Evolutionary conservation across 129 eudicot genomes (phyloP).

Genomic region (Logfia minima): DNA sequence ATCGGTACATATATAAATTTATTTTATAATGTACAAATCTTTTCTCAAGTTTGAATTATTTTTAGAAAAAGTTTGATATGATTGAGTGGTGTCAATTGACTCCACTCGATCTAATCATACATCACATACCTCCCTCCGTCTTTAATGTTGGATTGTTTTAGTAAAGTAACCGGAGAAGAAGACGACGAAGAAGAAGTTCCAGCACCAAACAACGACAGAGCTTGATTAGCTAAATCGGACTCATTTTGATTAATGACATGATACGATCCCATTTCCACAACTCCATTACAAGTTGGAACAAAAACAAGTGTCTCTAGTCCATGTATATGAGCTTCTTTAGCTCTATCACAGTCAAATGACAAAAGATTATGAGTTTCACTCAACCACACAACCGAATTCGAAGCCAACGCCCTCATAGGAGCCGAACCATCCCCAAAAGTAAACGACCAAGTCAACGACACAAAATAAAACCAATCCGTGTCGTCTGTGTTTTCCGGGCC

Average conservation of each 20-base stretch:
- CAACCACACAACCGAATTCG: conserved; percentile 52
- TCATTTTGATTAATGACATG: conserved; percentile 32
- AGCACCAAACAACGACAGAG: conserved; percentile 41
- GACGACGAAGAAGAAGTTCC: conserved; percentile 25
- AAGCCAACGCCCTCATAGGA: conserved; percentile 39
- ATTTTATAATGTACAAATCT: neutral
- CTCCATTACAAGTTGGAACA: conserved; percentile 54
- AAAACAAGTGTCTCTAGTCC: conserved; percentile 64
- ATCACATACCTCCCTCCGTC: neutral
- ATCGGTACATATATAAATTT: neutral
- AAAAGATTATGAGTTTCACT: conserved; percentile 41
- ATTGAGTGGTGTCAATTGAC: neutral
- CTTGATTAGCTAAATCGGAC: conserved; percentile 38
- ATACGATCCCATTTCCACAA: conserved; percentile 67
- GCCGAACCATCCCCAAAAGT: conserved; percentile 44
- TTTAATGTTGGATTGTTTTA: neutral
- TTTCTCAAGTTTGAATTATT: too few relatives aligned
- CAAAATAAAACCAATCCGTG: conserved; percentile 65
- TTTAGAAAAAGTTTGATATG: too few relatives aligned
- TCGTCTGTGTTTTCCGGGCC: conserved; percentile 23
- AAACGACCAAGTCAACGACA: conserved; percentile 47
- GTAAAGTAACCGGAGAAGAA: neutral
- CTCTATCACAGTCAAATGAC: conserved; percentile 47
- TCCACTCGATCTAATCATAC: neutral
- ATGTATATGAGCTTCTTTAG: conserved; percentile 64